These are phyloP conservation scores for Syzygium oleosum DNA, from an alignment of 345 rosid genomes.

Conservation along the genomic window DNA sequence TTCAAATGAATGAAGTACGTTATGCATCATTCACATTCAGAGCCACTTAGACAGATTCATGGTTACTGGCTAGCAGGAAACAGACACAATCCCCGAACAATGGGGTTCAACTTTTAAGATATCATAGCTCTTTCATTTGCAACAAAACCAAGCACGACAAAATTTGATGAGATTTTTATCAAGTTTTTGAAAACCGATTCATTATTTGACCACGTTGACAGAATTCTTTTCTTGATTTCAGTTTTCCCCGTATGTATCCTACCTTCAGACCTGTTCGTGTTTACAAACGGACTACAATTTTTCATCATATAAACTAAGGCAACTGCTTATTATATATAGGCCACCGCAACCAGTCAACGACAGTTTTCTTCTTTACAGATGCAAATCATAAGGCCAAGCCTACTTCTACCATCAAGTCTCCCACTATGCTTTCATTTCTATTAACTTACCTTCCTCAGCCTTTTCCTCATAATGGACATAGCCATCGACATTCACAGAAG, in stretches of 20 bases:
- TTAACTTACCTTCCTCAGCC: background rate
- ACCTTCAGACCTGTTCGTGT: background rate
- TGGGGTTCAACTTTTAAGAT: background rate
- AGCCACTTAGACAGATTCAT: background rate
- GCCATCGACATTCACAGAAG: background rate
- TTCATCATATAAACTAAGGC: background rate
- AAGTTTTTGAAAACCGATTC: background rate
- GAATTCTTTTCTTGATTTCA: background rate
- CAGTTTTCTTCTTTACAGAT: background rate
- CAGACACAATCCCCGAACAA: background rate
- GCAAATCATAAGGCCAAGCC: background rate
- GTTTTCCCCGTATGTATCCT: background rate
- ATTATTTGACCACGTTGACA: background rate
- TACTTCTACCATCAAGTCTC: background rate
- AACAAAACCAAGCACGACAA: background rate
- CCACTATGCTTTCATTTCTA: background rate
- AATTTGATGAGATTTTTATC: background rate
- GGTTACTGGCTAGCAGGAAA: background rate
- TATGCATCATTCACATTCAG: background rate
- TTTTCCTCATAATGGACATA: background rate
- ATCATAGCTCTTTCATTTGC: background rate
- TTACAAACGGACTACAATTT: background rate
- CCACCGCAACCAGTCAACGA: background rate
- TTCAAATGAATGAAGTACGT: background rate
- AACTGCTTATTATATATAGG: background rate